Evolutionary conservation across 768 basidiomycete genomes (phyloP).

Genomic region (Suillus americanus): DNA sequence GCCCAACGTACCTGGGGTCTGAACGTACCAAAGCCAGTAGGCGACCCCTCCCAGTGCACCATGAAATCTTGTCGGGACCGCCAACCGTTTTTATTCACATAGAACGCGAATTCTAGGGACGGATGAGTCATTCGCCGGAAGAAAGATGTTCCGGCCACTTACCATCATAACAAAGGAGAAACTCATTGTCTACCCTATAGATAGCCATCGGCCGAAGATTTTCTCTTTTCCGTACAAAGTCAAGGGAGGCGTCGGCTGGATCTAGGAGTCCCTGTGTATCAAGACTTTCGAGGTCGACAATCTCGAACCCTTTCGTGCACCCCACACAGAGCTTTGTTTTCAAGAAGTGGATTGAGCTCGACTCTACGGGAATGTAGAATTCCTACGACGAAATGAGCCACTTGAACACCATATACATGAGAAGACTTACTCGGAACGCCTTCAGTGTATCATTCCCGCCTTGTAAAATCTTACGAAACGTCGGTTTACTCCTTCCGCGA

Average conservation of each 20-base stretch:
- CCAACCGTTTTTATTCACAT: conserved; percentile 96
- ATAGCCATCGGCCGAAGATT: conserved; percentile 93
- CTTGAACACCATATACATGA: conserved; percentile 2
- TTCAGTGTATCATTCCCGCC: conserved; percentile 94
- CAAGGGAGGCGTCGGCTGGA: conserved; percentile 85
- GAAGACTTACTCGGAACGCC: conserved; percentile 71
- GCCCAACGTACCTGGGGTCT: background rate
- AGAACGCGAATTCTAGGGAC: conserved; percentile 90
- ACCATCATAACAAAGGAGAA: conserved; percentile 98
- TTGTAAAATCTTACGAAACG: conserved; percentile 93
- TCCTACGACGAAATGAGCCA: conserved; percentile 52
- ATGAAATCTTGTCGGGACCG: conserved; percentile 89
- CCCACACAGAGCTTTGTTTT: conserved; percentile 98
- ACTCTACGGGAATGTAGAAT: conserved; percentile 98
- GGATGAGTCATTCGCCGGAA: conserved; percentile 10
- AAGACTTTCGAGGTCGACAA: conserved; percentile 94
- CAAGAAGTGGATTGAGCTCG: conserved; percentile 93
- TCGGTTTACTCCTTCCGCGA: conserved; percentile 78
- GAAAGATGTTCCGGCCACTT: conserved; percentile 24
- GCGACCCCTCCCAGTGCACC: conserved; percentile 95
- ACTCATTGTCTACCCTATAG: conserved; percentile 95
- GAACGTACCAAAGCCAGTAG: conserved; percentile 90
- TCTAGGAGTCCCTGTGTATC: conserved; percentile 97
- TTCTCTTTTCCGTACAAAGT: conserved; percentile 90
- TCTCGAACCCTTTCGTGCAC: conserved; percentile 96